phyloP scores from a whole-genome alignment of 441 rosid species.

The Erysimum pusillum region DNA sequence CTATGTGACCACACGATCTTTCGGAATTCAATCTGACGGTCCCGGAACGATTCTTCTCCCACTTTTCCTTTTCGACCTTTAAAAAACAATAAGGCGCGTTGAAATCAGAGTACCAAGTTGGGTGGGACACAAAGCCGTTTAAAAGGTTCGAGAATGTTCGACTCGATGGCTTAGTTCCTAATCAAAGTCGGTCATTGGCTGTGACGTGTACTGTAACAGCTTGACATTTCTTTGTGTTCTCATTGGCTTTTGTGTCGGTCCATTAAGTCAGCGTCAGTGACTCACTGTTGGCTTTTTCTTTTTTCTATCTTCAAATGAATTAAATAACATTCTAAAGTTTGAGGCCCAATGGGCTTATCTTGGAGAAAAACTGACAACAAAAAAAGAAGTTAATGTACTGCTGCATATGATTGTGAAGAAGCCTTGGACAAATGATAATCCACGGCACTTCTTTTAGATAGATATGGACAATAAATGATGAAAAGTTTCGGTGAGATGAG shows the following conservation, averaged over 20 bases:
- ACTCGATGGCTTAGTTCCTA: not conserved
- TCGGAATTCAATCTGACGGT: slow-evolving; percentile 40
- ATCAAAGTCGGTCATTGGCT: slow-evolving; percentile 20
- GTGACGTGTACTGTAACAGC: not conserved
- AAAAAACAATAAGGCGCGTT: slow-evolving; percentile 14
- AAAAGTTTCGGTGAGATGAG: not conserved
- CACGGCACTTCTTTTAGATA: not conserved
- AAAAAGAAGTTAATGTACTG: not conserved
- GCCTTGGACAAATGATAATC: not conserved
- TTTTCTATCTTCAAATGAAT: not conserved
- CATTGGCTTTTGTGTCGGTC: slow-evolving; percentile 21
- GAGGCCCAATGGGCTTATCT: slow-evolving; percentile 13
- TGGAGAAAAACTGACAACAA: not conserved
- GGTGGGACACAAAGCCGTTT: slow-evolving; percentile 17
- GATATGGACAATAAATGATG: not conserved
- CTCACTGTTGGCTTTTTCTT: not conserved
- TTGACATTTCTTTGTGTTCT: not conserved
- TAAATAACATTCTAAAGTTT: not conserved
- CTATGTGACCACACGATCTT: slow-evolving; percentile 46
- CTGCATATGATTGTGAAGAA: not conserved
- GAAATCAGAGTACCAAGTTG: not conserved
- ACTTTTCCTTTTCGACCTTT: slow-evolving; percentile 3
- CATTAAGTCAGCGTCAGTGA: slow-evolving; percentile 10
- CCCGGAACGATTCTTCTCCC: slow-evolving; percentile 14
- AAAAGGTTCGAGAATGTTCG: slow-evolving; percentile 36